Base-by-base conservation (phyloP, 2,329 filamentous ascomycete species). In the Cryphonectria radicalis region DNA sequence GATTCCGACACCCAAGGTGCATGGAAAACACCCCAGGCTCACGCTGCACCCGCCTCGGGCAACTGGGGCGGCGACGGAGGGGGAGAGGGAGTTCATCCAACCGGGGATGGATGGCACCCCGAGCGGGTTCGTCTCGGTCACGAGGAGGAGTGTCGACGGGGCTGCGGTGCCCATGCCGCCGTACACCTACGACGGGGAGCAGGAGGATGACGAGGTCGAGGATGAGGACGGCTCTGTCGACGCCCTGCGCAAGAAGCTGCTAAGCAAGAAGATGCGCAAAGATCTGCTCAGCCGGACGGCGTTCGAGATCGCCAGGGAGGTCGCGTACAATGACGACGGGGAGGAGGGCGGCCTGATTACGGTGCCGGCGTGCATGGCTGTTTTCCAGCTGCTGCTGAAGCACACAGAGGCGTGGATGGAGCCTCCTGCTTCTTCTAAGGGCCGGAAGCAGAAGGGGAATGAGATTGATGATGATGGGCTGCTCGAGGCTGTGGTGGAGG, bases 81-180 rank as follows among this genome's bases (percentile, higher is more conserved):
- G 8, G 19, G 25, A 53, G 14, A 11, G 10, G 32, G 57, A 60
- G 25, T 5, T 32, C 17, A 14, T 14, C n/a, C 25, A 60, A 32
- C 25, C 19, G 57, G 57, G 57, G 1, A 10, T 60, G 57, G 57
- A 37, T 13, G 57, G 57, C 17, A 17, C 28, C 14, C 25, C 35
- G n/a, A 66, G 46, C 46, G 64, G 64, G n/a, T 55, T 66, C 46
- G 46, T 66, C 28, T 46, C 53, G 46, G 64, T 66, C n/a, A 66
- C 43, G 46, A 46, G 64, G 64, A 28, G 64, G 7, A n/a, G 25
- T 14, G n/a, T n/a, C 28, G 63, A 46, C 22, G 40, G 22, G 13
- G 63, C 43, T 5, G 19, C 43, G 4, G 43, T 19, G n/a, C 46
- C 46, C 46, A 50, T 6, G 46, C 46, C 22, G 46, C 46, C 22